These are phyloP conservation scores for Lachnellula willkommii DNA, from an alignment of 2,329 filamentous ascomycete species.

Conservation along the genomic window DNA sequence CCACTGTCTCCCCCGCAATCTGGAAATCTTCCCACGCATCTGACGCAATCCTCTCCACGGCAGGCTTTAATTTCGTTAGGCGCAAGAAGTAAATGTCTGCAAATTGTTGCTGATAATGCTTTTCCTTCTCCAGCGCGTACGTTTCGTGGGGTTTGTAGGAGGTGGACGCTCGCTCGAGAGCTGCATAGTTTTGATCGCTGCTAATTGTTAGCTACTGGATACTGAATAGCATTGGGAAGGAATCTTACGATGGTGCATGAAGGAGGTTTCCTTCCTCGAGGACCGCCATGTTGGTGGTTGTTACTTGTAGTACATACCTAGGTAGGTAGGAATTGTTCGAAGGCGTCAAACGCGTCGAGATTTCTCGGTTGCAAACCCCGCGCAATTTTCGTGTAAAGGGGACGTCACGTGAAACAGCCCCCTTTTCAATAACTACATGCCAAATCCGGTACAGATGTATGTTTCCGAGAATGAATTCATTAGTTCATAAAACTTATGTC, in stretches of 20 bases:
- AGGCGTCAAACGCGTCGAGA: background rate
- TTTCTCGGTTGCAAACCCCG: background rate
- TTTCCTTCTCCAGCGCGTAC: slow-evolving; percentile 65
- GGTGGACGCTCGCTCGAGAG: slow-evolving; percentile 50
- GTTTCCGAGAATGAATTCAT: background rate
- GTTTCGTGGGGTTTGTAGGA: slow-evolving; percentile 70
- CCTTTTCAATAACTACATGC: background rate
- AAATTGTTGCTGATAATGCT: slow-evolving; percentile 90
- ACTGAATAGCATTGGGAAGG: slow-evolving; percentile 18
- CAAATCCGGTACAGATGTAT: background rate
- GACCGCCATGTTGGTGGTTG: slow-evolving; percentile 19
- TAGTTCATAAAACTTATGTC: background rate
- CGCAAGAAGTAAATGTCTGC: slow-evolving; percentile 97
- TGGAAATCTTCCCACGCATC: slow-evolving; percentile 74
- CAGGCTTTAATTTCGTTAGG: slow-evolving; percentile 78
- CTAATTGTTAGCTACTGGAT: background rate
- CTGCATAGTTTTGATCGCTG: slow-evolving; percentile 20
- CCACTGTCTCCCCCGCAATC: slow-evolving; percentile 70
- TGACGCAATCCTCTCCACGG: slow-evolving; percentile 67
- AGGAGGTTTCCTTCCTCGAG: slow-evolving; percentile 36
- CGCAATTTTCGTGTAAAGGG: background rate
- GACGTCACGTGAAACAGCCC: background rate
- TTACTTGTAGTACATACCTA: background rate
- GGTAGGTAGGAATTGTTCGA: background rate
- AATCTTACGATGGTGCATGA: slow-evolving; percentile 43